Percentiles rank a stretch among this genome's conserved stretches.
Evolutionary conservation across 805 yeast genomes (phyloP).

Genomic region (Candida sphagnicola): DNA sequence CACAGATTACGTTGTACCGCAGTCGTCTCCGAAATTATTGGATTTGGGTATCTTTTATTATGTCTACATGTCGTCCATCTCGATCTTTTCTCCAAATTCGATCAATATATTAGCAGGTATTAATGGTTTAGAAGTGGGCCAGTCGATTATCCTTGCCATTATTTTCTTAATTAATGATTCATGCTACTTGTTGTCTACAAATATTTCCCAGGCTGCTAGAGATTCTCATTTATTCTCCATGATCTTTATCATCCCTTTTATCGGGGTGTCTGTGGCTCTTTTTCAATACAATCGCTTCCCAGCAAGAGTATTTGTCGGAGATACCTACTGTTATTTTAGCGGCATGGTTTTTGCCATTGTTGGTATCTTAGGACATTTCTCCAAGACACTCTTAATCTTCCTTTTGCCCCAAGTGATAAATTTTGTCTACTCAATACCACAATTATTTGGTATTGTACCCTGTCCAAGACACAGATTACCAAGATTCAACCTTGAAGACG

Average conservation of each 20-base stretch:
- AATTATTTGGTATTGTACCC: conserved; percentile 77
- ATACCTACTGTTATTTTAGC: conserved; percentile 94
- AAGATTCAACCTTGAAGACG: conserved; percentile 59
- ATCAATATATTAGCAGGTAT: conserved; percentile 95
- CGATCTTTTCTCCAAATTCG: conserved; percentile 94
- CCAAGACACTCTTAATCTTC: conserved; percentile 83
- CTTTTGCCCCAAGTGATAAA: conserved; percentile 90
- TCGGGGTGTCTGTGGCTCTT: conserved; percentile 79
- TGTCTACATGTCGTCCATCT: conserved; percentile 82
- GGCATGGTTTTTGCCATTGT: conserved; percentile 99
- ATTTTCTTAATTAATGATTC: conserved; percentile 74
- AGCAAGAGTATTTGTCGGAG: conserved; percentile 93
- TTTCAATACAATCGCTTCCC: conserved; percentile 86
- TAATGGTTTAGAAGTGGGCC: conserved; percentile 96
- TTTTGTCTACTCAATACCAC: conserved; percentile 89
- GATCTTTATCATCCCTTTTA: conserved; percentile 75
- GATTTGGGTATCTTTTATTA: conserved; percentile 83
- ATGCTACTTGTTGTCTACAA: conserved; percentile 51
- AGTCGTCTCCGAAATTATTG: conserved; percentile 43
- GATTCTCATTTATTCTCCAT: conserved; percentile 82
- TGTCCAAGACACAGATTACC: conserved; percentile 97
- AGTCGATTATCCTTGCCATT: conserved; percentile 72
- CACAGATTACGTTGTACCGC: conserved; percentile 32
- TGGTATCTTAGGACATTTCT: conserved; percentile 93
- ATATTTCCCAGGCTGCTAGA: conserved; percentile 49